Evolutionary conservation across 306 rosid genomes (phyloP).

Genomic region (Sophora flavescens): DNA sequence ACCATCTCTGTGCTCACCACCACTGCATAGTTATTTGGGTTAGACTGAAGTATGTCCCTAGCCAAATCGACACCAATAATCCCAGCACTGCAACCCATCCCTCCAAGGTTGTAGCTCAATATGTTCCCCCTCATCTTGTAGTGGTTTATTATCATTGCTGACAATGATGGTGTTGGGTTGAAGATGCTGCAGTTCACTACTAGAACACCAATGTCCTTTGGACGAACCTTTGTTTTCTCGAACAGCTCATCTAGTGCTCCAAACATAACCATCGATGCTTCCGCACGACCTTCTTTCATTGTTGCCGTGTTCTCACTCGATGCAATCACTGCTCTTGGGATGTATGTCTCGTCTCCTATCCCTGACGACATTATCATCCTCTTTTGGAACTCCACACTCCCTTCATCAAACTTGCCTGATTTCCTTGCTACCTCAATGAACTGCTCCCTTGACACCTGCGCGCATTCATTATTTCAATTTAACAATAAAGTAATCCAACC

Average conservation of each 20-base stretch:
- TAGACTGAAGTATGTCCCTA: slow-evolving; percentile 79
- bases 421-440: slow-evolving; percentile 75
- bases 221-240: slow-evolving; percentile 77
- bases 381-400: slow-evolving; percentile 68
- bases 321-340: slow-evolving; percentile 70
- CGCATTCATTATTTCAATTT: background rate
- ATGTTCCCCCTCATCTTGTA: slow-evolving; percentile 98
- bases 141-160: slow-evolving; percentile 97
- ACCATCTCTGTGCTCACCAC: slow-evolving; percentile 94
- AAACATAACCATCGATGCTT: slow-evolving; percentile 87
- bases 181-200: slow-evolving; percentile 97
- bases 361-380: slow-evolving; percentile 82
- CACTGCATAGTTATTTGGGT: slow-evolving; percentile 85
- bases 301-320: slow-evolving; percentile 70
- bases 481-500: background rate
- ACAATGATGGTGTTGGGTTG: slow-evolving; percentile 93
- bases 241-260: slow-evolving; percentile 95
- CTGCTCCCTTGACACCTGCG: slow-evolving; percentile 80
- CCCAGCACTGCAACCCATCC: slow-evolving; percentile 99
- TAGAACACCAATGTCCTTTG: slow-evolving; percentile 83
- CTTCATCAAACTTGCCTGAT: slow-evolving; percentile 88
- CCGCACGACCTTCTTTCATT: slow-evolving; percentile 93
- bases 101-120: slow-evolving; percentile 90
- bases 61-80: slow-evolving; percentile 87
- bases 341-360: slow-evolving; percentile 86